phyloP scores from a whole-genome alignment of 352 stramenopile genomes.

The Pythium angustatum region DNA sequence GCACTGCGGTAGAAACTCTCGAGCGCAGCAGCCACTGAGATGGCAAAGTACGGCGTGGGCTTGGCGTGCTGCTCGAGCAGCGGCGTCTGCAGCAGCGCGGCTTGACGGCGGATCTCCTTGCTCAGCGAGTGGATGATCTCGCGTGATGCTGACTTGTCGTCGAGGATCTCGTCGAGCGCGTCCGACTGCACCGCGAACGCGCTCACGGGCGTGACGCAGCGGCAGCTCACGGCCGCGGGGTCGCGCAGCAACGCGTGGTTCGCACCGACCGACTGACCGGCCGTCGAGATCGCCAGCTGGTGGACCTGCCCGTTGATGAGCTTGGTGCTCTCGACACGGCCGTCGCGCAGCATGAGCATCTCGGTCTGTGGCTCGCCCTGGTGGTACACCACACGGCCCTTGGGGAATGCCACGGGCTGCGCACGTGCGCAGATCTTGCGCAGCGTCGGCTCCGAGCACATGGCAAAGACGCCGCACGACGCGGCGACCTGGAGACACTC shows the following conservation, averaged over 20 bases:
- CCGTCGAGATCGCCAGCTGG: conserved; percentile 48
- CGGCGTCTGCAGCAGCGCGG: conserved; percentile 83
- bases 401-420: conserved; percentile 62
- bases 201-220: conserved; percentile 78
- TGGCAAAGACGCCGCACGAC: conserved; percentile 76
- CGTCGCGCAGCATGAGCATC: conserved; percentile 72
- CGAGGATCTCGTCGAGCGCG: conserved; percentile 71
- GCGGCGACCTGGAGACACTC: conserved; percentile 68
- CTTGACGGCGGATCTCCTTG: conserved; percentile 88
- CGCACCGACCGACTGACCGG: conserved; percentile 65
- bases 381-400: conserved; percentile 77
- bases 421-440: conserved; percentile 73
- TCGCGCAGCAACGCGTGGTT: conserved; percentile 85
- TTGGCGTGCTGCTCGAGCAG: conserved; percentile 91
- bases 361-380: conserved; percentile 81
- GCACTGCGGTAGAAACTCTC: conserved; percentile 93
- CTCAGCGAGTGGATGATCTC: conserved; percentile 87
- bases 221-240: conserved; percentile 70
- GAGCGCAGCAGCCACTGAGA: conserved; percentile 89
- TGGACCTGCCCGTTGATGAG: conserved; percentile 86
- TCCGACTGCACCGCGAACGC: conserved; percentile 74
- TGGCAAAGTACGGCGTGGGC: conserved; percentile 88
- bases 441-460: conserved; percentile 82
- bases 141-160: conserved; percentile 69
- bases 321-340: conserved; percentile 73